Percentiles rank a stretch among this genome's conserved stretches.
Evolutionary conservation across 2,329 filamentous ascomycete genomes (phyloP).

Genomic region (Penicillium hesseltinei): DNA sequence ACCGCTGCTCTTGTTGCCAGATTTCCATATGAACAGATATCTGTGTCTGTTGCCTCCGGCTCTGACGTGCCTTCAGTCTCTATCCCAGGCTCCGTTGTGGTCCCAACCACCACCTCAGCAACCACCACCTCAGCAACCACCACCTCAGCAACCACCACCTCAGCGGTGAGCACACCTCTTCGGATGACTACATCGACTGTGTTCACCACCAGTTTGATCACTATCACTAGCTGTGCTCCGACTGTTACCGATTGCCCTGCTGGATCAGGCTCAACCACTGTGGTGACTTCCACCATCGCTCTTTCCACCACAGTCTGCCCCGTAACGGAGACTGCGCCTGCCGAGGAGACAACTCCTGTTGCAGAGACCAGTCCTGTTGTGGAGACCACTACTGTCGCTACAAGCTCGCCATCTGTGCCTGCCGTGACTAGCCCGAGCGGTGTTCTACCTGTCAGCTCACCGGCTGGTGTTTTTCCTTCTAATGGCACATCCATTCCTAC

Average conservation of each 20-base stretch:
- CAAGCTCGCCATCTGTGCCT: background rate
- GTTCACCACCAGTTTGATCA: conserved; percentile 37
- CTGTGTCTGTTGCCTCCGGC: conserved; percentile 25
- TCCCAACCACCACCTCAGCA: conserved; percentile 11
- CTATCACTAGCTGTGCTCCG: conserved; percentile 43
- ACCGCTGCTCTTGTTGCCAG: conserved; percentile 6
- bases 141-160: conserved; percentile 15
- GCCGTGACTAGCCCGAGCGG: background rate
- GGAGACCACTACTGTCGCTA: conserved; percentile 23
- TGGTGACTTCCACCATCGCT: conserved; percentile 56
- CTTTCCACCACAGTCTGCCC: conserved; percentile 62
- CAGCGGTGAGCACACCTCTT: conserved; percentile 18
- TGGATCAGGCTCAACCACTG: conserved; percentile 41
- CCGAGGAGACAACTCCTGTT: conserved; percentile 12
- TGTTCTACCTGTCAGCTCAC: conserved; percentile 1
- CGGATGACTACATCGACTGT: conserved; percentile 39
- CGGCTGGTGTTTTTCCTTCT: background rate
- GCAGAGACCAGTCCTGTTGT: too few relatives aligned
- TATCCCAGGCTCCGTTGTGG: background rate
- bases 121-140: too few relatives aligned
- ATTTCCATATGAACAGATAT: conserved; percentile 10
- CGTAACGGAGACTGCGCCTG: conserved; percentile 33
- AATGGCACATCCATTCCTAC: background rate
- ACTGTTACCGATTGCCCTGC: conserved; percentile 53
- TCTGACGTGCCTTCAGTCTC: conserved; percentile 14